A percentile compares a stretch with the other conserved stretches of the same genome.
These are phyloP conservation scores for Pyrenochaeta sp. DNA, from an alignment of 2,329 filamentous ascomycete genomes.

Conservation along the genomic window DNA sequence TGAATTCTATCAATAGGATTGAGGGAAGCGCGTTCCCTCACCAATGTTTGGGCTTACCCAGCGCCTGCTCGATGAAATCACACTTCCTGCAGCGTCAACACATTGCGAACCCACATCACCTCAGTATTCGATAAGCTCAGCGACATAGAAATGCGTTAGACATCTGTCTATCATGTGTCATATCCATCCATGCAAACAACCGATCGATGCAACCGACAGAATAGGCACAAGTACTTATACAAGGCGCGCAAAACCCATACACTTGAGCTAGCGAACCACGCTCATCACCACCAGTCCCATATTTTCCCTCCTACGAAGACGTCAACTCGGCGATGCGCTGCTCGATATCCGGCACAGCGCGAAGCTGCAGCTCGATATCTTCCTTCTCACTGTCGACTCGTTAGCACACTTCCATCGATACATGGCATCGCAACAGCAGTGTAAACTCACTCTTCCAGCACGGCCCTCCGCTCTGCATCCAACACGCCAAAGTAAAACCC, in stretches of 20 bases:
- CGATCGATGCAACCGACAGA: not conserved
- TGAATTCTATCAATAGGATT: too few relatives aligned
- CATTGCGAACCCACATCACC: too few relatives aligned
- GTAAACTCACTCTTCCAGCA: slow-evolving; percentile 77
- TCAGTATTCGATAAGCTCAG: too few relatives aligned
- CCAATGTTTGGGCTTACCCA: too few relatives aligned
- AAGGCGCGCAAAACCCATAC: not conserved
- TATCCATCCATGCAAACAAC: not conserved
- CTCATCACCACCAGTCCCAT: too few relatives aligned
- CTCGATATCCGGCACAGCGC: slow-evolving; percentile 88
- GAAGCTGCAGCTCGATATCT: slow-evolving; percentile 83
- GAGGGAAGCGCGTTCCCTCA: too few relatives aligned
- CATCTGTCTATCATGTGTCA: not conserved
- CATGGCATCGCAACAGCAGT: not conserved
- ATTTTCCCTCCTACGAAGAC: slow-evolving; percentile 18
- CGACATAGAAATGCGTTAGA: too few relatives aligned
- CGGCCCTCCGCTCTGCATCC: slow-evolving; percentile 84
- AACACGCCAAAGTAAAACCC: slow-evolving; percentile 88
- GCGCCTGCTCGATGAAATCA: too few relatives aligned
- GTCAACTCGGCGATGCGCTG: slow-evolving; percentile 82
- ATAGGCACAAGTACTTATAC: not conserved
- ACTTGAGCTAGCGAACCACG: not conserved
- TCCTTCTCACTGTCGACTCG: slow-evolving; percentile 75
- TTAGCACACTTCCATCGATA: slow-evolving; percentile 21
- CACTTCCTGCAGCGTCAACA: too few relatives aligned